A percentile compares a stretch with the other conserved stretches of the same genome.
Conservation (phyloP, 306 rosid species). For the Erythrophleum fordii region DNA sequence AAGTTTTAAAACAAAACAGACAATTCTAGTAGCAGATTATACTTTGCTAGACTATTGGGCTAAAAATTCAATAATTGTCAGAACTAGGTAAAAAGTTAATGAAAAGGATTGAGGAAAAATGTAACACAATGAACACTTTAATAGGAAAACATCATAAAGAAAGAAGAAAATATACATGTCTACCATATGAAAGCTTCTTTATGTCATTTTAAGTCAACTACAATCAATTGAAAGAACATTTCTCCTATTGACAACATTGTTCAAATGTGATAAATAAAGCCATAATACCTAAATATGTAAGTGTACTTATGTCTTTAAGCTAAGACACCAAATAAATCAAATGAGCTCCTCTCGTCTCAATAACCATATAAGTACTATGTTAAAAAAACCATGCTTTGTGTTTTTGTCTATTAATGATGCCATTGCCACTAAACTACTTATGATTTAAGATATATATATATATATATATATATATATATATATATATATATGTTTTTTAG, state of each 20-base stretch:
- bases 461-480: too few species aligned
- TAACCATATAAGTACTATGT: too few species aligned
- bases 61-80: neutral
- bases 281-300: constrained; percentile 1
- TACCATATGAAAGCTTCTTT: constrained; percentile 4
- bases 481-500: too few species aligned
- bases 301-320: constrained; percentile 2
- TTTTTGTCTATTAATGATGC: too few species aligned
- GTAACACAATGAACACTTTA: neutral
- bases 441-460: too few species aligned
- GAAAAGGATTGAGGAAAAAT: neutral
- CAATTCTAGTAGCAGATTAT: neutral
- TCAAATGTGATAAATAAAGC: neutral
- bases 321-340: constrained; percentile 6
- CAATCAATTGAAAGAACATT: neutral
- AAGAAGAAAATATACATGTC: neutral
- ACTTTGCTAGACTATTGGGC: neutral
- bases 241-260: neutral
- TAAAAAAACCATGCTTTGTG: too few species aligned
- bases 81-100: neutral
- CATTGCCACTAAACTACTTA: too few species aligned
- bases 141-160: neutral
- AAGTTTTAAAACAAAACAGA: neutral
- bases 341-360: neutral
- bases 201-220: neutral